Evolutionary conservation across 2,329 filamentous ascomycete genomes (phyloP).

Genomic region (Colletotrichum salicis): DNA sequence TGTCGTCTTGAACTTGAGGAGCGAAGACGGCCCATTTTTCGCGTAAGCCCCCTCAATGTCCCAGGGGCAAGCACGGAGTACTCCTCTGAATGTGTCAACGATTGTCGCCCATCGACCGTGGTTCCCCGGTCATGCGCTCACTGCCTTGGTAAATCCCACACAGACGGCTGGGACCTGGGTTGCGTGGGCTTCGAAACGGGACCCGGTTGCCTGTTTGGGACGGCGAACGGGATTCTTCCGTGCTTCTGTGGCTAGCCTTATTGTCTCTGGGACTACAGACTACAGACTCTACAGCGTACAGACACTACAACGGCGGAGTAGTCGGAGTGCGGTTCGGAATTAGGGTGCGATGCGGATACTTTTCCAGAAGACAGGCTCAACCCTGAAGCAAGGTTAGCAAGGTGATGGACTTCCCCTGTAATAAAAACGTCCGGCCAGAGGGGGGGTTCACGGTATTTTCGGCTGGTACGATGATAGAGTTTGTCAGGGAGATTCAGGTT

Average conservation of each 20-base stretch:
- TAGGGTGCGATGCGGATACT: slow-evolving; percentile 1
- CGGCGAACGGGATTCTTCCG: slow-evolving; percentile 24
- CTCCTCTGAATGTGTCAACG: slow-evolving; percentile 8
- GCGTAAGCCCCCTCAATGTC: not conserved
- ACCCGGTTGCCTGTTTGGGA: slow-evolving; percentile 25
- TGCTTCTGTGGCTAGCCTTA: slow-evolving; percentile 18
- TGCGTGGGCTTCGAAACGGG: slow-evolving; percentile 11
- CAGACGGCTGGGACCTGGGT: slow-evolving; percentile 11
- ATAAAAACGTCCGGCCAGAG: not conserved
- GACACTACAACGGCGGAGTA: not conserved
- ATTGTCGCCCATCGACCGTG: slow-evolving; percentile 2
- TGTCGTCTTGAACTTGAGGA: slow-evolving; percentile 2
- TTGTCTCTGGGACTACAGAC: not conserved
- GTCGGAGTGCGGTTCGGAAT: slow-evolving; percentile 15
- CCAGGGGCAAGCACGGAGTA: slow-evolving; percentile 14
- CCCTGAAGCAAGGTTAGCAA: slow-evolving; percentile 14
- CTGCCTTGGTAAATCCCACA: slow-evolving; percentile 7
- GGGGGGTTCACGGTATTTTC: slow-evolving; percentile 4
- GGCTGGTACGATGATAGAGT: not conserved
- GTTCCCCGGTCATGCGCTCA: slow-evolving; percentile 6
- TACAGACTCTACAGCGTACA: not conserved
- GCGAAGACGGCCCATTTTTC: slow-evolving; percentile 25
- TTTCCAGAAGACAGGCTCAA: slow-evolving; percentile 9
- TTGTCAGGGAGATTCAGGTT: not conserved
- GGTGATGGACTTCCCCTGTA: slow-evolving; percentile 11